Percentiles rank a stretch among this genome's conserved stretches.
phyloP scores from a whole-genome alignment of 306 rosid genomes.

The Lupinus albus region DNA sequence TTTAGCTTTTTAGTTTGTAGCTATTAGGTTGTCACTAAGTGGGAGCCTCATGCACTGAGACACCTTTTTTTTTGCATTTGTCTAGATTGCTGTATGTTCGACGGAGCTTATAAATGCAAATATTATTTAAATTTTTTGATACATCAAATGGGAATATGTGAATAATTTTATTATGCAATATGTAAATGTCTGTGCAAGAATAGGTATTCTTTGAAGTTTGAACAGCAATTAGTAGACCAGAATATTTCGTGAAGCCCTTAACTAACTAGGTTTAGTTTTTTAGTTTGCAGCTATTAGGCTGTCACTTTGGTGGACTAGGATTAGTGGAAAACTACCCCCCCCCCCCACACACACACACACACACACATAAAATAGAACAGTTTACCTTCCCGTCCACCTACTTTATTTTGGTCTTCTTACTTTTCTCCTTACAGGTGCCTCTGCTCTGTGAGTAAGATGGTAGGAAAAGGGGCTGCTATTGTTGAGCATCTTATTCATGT shows the following conservation, averaged over 20 bases:
- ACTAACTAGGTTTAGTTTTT: conserved; percentile 23
- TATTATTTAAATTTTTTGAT: background rate
- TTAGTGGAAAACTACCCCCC: conserved; percentile 36
- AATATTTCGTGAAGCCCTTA: conserved; percentile 31
- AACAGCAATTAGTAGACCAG: background rate
- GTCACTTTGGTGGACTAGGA: conserved; percentile 18
- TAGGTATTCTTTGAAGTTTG: background rate
- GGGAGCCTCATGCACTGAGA: no score
- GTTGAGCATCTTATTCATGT: conserved; percentile 81
- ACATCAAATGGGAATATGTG: conserved; percentile 18
- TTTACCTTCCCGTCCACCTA: conserved; percentile 19
- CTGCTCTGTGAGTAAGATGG: conserved; percentile 79
- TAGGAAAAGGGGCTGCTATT: conserved; percentile 78
- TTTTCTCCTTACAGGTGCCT: conserved; percentile 68
- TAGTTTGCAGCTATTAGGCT: background rate
- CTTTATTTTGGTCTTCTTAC: conserved; percentile 30
- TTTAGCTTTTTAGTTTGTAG: background rate
- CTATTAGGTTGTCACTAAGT: background rate
- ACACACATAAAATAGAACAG: background rate
- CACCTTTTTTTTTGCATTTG: no score
- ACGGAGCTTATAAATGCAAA: conserved; percentile 15
- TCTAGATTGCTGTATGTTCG: conserved; percentile 8
- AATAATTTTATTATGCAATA: conserved; percentile 22
- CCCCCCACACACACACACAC: no score
- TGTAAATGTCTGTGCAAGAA: conserved; percentile 15